Percentiles rank a stretch among this genome's conserved stretches.
Evolutionary conservation across 2,329 filamentous ascomycete species (phyloP).

Genomic region (Fusarium liriodendri): DNA sequence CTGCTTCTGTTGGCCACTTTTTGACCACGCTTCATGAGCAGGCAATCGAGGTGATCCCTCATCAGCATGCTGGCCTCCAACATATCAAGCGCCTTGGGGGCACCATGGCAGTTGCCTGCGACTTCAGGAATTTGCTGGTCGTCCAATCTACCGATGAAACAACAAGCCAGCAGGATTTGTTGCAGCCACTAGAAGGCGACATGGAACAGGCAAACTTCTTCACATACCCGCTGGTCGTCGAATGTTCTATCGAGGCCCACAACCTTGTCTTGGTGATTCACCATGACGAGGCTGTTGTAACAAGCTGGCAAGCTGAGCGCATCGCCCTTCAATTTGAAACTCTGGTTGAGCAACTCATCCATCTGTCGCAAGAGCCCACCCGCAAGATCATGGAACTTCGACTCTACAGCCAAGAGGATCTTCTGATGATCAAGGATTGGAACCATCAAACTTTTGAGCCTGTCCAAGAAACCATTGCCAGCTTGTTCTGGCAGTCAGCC

Average conservation of each 20-base stretch:
- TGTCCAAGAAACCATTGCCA: neutral
- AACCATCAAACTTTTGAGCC: neutral
- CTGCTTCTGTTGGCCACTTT: neutral
- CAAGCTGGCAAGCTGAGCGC: constrained; percentile 20
- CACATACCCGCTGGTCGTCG: constrained; percentile 40
- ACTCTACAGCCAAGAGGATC: constrained; percentile 16
- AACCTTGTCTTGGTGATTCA: constrained; percentile 21
- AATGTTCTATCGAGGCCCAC: constrained; percentile 24
- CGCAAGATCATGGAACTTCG: constrained; percentile 23
- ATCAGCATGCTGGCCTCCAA: constrained; percentile 47
- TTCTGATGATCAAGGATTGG: constrained; percentile 27
- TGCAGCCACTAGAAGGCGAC: constrained; percentile 17
- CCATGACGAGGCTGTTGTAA: constrained; percentile 16
- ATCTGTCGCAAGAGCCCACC: neutral
- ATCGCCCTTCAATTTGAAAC: constrained; percentile 32
- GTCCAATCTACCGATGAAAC: constrained; percentile 35
- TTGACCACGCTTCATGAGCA: neutral
- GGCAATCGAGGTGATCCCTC: constrained; percentile 34
- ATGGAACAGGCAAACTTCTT: constrained; percentile 27
- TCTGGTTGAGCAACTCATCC: constrained; percentile 26
- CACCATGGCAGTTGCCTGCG: constrained; percentile 25
- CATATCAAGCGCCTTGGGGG: constrained; percentile 39
- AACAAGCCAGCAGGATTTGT: neutral
- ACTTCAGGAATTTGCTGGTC: constrained; percentile 46
- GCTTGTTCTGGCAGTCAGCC: constrained; percentile 18